A percentile compares a stretch with the other conserved stretches of the same genome.
Evolutionary conservation across 225 moss, liverwort and hornwort species (phyloP).

Genomic region (Antitrichia curtipendula): DNA sequence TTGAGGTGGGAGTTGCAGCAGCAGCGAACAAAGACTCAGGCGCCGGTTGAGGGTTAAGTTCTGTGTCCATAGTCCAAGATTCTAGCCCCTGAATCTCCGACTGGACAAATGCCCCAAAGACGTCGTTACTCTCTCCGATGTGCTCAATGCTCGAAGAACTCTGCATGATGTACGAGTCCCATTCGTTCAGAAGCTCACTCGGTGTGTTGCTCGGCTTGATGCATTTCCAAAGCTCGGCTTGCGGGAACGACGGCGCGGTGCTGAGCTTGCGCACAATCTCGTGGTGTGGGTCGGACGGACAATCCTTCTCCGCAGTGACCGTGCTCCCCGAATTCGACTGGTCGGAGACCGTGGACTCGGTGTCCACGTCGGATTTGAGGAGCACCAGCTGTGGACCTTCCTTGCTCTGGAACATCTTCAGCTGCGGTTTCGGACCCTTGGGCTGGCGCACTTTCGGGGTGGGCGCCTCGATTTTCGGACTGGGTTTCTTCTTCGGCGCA

Average conservation of each 20-base stretch:
- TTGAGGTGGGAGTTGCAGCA: not conserved
- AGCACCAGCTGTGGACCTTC: conserved; percentile 4
- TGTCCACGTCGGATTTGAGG: not conserved
- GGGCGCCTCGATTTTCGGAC: not conserved
- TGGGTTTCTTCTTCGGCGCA: not conserved
- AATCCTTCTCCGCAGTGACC: not conserved
- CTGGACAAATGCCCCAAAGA: not conserved
- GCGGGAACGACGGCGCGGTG: conserved; percentile 6
- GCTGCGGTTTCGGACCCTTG: conserved; percentile 18
- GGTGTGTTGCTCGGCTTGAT: not conserved
- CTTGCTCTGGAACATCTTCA: conserved; percentile 14
- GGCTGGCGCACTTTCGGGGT: conserved; percentile 7
- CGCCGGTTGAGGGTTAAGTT: not conserved
- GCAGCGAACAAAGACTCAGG: not conserved
- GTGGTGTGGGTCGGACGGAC: not conserved
- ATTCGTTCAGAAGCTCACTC: not conserved
- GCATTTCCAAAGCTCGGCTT: conserved; percentile 29
- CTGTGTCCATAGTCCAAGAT: conserved; percentile 8
- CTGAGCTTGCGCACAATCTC: not conserved
- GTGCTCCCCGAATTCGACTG: conserved; percentile 16
- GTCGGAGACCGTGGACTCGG: not conserved
- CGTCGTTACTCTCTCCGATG: not conserved
- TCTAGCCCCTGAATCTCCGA: not conserved
- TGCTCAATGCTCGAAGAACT: not conserved
- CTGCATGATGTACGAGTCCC: conserved; percentile 16